Conservation (phyloP, 768 basidiomycete genomes). For the Pisolithus albus region DNA sequence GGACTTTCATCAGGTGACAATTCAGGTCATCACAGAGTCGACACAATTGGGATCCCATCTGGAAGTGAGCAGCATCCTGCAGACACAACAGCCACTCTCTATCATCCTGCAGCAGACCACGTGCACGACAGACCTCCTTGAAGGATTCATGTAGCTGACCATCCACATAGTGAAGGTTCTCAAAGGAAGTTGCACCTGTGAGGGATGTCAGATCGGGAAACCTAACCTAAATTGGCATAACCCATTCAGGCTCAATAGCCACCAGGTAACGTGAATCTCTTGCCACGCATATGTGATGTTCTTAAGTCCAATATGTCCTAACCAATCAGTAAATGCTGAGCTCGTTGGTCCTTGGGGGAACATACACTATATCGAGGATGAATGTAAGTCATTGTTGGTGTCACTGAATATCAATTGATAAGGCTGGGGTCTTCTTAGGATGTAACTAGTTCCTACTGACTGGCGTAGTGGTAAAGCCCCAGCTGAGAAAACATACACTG, state of each 20-base stretch:
- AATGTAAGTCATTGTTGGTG: constrained; percentile 32
- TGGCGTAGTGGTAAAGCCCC: constrained; percentile 33
- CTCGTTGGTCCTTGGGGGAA: constrained; percentile 57
- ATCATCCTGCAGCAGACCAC: constrained; percentile 42
- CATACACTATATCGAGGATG: constrained; percentile 46
- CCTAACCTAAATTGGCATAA: constrained; percentile 71
- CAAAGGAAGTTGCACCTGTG: neutral
- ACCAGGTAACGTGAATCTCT: constrained; percentile 43
- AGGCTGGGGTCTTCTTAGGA: constrained; percentile 17
- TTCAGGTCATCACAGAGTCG: constrained; percentile 38
- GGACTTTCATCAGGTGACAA: constrained; percentile 9
- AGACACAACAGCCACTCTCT: constrained; percentile 40
- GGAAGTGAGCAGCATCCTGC: constrained; percentile 33
- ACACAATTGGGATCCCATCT: too few relatives aligned
- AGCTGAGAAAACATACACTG: constrained; percentile 60
- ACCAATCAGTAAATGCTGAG: constrained; percentile 62
- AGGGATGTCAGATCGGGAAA: neutral
- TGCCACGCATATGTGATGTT: neutral
- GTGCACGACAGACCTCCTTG: constrained; percentile 33
- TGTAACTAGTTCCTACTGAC: constrained; percentile 31
- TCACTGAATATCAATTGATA: too few relatives aligned
- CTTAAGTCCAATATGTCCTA: constrained; percentile 19
- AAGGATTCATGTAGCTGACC: constrained; percentile 25
- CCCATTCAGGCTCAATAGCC: constrained; percentile 41
- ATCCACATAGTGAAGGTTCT: constrained; percentile 22